Percentiles rank a stretch among this genome's conserved stretches.
Conservation (phyloP, 2,329 filamentous ascomycete genomes). For the Ceratocystis destructans region DNA sequence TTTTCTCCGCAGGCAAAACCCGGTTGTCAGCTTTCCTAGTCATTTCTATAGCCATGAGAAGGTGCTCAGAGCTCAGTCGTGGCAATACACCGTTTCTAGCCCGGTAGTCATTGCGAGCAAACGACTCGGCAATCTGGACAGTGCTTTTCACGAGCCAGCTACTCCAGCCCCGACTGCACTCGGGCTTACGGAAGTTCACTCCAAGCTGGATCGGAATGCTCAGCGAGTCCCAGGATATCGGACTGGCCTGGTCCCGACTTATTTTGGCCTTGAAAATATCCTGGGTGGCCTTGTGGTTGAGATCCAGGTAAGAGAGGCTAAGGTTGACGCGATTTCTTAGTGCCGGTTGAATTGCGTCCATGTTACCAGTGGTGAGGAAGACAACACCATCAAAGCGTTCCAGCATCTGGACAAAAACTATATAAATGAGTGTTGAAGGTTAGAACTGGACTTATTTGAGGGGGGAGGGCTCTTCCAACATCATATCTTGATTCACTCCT, state of each 20-base stretch:
- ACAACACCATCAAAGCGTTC: not conserved
- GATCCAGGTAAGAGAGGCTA: not conserved
- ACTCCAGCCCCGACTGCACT: slow-evolving; percentile 25
- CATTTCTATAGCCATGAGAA: no score
- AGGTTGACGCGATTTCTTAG: not conserved
- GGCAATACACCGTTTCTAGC: no score
- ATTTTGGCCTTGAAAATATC: not conserved
- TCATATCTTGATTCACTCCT: no score
- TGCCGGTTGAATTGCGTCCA: not conserved
- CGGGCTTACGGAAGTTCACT: not conserved
- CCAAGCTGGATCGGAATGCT: not conserved
- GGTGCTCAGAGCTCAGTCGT: no score
- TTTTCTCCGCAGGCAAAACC: no score
- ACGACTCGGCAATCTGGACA: slow-evolving; percentile 28
- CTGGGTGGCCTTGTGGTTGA: not conserved
- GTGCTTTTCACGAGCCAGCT: slow-evolving; percentile 30
- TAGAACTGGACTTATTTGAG: not conserved
- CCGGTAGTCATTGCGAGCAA: slow-evolving; percentile 26
- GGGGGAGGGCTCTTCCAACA: not conserved
- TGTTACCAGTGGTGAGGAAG: not conserved
- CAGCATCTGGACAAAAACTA: not conserved
- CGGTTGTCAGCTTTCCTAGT: no score
- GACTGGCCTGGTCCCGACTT: not conserved
- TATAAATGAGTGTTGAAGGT: not conserved
- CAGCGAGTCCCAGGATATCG: not conserved